Percentiles rank a stretch among this genome's conserved stretches.
These are phyloP conservation scores for Trichoderma reesei DNA, from an alignment of 495 filamentous ascomycete species.

Conservation along the genomic window DNA sequence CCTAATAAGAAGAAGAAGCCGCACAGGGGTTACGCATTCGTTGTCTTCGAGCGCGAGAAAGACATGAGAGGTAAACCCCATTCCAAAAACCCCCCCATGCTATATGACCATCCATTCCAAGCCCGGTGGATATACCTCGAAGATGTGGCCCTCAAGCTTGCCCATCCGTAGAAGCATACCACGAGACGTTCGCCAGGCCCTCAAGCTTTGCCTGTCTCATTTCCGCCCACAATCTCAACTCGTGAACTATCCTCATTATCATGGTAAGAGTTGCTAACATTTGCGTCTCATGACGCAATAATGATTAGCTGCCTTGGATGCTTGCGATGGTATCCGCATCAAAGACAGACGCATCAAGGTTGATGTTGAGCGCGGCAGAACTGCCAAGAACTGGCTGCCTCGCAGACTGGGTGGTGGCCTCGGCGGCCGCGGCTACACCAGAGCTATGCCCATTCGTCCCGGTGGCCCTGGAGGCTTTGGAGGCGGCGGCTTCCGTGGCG, in stretches of 20 bases:
- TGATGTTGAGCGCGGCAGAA: conserved; percentile 92
- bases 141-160: conserved; percentile 25
- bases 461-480: conserved; percentile 57
- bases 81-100: conserved; percentile 12
- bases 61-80: conserved; percentile 95
- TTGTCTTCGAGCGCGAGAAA: conserved; percentile 94
- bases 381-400: conserved; percentile 89
- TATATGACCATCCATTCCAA: conserved; percentile 26
- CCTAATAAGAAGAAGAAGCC: conserved; percentile 73
- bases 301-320: conserved; percentile 47
- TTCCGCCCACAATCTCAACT: conserved; percentile 11
- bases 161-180: conserved; percentile 22
- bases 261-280: conserved; percentile 50
- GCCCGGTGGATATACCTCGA: conserved; percentile 11
- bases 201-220: conserved; percentile 47
- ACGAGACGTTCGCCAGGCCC: conserved; percentile 34
- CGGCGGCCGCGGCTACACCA: conserved; percentile 88
- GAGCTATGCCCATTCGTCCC: conserved; percentile 64
- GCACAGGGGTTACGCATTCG: conserved; percentile 88
- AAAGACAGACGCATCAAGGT: conserved; percentile 86
- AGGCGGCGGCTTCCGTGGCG: conserved; percentile 48
- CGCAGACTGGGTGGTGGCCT: conserved; percentile 86
- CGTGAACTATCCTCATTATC: conserved; percentile 15
- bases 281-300: conserved; percentile 42
- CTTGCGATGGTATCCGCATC: conserved; percentile 78